Conservation (phyloP, 441 rosid genomes). For the Eutrema salsugineum region DNA sequence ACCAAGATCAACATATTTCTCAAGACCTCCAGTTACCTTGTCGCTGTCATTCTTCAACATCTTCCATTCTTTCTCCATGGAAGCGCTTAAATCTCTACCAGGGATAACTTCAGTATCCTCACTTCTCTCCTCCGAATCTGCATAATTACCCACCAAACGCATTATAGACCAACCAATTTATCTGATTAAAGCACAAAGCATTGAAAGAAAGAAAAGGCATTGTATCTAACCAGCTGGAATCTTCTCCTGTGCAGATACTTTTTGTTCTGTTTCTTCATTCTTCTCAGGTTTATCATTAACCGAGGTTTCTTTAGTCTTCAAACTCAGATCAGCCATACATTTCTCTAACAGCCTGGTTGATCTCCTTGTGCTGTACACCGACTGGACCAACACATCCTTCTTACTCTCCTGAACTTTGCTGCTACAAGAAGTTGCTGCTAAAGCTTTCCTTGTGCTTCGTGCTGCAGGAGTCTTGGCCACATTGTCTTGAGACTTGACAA, state of each 20-base stretch:
- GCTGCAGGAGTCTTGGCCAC: slow-evolving; percentile 27
- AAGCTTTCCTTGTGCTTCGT: slow-evolving; percentile 23
- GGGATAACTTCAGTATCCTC: slow-evolving; percentile 13
- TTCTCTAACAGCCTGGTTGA: slow-evolving; percentile 65
- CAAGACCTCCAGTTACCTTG: background rate
- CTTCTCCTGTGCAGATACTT: slow-evolving; percentile 6
- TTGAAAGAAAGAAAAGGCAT: background rate
- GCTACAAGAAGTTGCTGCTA: slow-evolving; percentile 19
- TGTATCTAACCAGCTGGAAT: slow-evolving; percentile 4
- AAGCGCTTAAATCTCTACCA: slow-evolving; percentile 22
- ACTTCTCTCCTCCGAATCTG: slow-evolving; percentile 25
- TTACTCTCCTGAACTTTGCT: slow-evolving; percentile 19
- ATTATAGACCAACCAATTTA: background rate
- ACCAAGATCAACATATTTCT: background rate
- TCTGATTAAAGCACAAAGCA: background rate
- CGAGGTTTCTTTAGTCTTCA: slow-evolving; percentile 36
- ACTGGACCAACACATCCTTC: slow-evolving; percentile 33
- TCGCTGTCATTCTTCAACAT: slow-evolving; percentile 6
- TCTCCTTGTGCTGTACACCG: slow-evolving; percentile 52
- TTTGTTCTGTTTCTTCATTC: background rate
- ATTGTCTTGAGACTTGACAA: slow-evolving; percentile 12
- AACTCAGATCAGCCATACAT: slow-evolving; percentile 42
- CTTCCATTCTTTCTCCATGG: slow-evolving; percentile 23
- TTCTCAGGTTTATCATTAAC: slow-evolving; percentile 5
- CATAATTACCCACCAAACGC: background rate